These are phyloP conservation scores for Stagonosporopsis cucurbitacearum DNA, from an alignment of 2,329 filamentous ascomycete species.

Conservation along the genomic window DNA sequence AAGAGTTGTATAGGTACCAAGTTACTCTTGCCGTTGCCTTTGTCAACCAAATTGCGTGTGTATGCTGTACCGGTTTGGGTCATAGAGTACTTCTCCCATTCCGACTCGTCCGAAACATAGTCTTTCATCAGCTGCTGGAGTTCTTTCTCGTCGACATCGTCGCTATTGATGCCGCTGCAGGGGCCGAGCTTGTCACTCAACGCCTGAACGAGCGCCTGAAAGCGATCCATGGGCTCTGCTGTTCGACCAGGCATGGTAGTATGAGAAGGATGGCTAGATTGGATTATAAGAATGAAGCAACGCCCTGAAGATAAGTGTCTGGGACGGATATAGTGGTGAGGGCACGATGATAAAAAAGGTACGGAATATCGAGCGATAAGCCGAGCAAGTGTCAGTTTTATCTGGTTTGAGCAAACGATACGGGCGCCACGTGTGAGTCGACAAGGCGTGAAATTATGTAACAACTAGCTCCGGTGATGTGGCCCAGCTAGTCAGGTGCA, in stretches of 20 bases:
- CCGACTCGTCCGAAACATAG: conserved; percentile 71
- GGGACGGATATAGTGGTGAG: neutral
- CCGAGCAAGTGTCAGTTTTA: conserved; percentile 14
- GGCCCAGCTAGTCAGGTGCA: conserved; percentile 30
- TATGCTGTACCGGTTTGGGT: conserved; percentile 74
- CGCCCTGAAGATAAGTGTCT: neutral
- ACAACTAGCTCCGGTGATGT: conserved; percentile 30
- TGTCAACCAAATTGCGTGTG: conserved; percentile 87
- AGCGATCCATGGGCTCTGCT: conserved; percentile 47
- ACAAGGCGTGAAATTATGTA: conserved; percentile 36
- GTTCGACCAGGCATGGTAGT: conserved; percentile 33
- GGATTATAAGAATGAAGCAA: neutral
- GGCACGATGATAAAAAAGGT: conserved; percentile 6
- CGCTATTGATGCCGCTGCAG: conserved; percentile 80
- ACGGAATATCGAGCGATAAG: conserved; percentile 17
- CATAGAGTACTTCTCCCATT: conserved; percentile 80
- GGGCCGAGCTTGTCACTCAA: conserved; percentile 78
- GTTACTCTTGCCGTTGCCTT: conserved; percentile 83
- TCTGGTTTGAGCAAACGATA: conserved; percentile 19
- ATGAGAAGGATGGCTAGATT: neutral
- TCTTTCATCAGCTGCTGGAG: conserved; percentile 75
- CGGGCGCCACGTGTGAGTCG: conserved; percentile 18
- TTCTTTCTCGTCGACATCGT: conserved; percentile 77
- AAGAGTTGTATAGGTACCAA: conserved; percentile 56
- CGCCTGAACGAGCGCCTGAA: conserved; percentile 74